A percentile compares a stretch with the other conserved stretches of the same genome.
Conservation (phyloP, 2,329 filamentous ascomycete species). For the Colletotrichum camelliae region DNA sequence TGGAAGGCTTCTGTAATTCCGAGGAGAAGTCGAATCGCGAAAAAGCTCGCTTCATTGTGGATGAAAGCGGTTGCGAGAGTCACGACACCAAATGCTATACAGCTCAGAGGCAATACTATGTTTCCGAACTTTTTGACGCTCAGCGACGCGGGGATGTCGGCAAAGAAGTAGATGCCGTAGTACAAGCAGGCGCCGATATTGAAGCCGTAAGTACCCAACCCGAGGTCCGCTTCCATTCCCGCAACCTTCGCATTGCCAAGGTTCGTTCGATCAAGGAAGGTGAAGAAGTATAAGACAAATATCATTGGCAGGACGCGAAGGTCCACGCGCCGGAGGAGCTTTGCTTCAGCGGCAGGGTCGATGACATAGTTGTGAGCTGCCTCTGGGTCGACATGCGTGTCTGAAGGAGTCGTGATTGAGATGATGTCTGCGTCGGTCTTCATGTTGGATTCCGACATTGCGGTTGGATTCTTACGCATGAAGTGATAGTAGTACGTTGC, state of each 20-base stretch:
- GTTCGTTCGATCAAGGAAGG: constrained; percentile 61
- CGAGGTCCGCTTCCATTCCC: constrained; percentile 29
- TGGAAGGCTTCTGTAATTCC: constrained; percentile 70
- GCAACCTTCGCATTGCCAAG: constrained; percentile 51
- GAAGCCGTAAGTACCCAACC: constrained; percentile 46
- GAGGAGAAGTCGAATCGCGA: constrained; percentile 64
- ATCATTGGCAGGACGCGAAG: constrained; percentile 48
- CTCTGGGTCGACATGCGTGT: constrained; percentile 18
- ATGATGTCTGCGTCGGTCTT: neutral
- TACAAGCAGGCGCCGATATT: constrained; percentile 25
- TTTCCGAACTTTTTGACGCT: constrained; percentile 25
- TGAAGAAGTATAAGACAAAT: constrained; percentile 61
- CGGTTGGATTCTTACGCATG: neutral
- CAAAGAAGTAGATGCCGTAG: constrained; percentile 27
- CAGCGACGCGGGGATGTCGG: constrained; percentile 23
- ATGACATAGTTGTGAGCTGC: constrained; percentile 21
- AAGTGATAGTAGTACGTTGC: neutral
- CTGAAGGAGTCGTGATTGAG: neutral
- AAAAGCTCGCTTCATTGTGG: constrained; percentile 47
- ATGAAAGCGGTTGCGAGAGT: constrained; percentile 68
- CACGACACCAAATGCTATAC: constrained; percentile 60
- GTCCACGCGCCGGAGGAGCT: constrained; percentile 31
- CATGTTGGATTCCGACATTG: neutral
- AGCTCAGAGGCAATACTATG: constrained; percentile 28
- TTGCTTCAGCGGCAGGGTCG: constrained; percentile 22